Base-by-base conservation (phyloP, 768 basidiomycete genomes). In the Lentinula edodes region DNA sequence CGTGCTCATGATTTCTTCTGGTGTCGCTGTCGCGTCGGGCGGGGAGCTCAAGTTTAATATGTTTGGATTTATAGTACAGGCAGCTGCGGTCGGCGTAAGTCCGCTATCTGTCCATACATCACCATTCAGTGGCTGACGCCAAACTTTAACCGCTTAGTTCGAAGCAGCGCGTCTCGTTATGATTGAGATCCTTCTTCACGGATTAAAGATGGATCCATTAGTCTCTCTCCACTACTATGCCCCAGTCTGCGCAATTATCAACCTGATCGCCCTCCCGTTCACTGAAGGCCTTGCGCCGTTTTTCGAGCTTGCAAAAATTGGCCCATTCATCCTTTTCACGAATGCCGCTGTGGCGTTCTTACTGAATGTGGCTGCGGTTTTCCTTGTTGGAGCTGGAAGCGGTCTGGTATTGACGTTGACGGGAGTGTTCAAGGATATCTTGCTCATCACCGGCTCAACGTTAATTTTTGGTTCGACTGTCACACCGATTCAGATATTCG, bases 171-270 rank as follows among this genome's bases (percentile, higher is more conserved):
- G 96, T 43, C 83, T 98, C 12, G 94, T 98, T 23, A 94, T 97
- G 86, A 98, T 98, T 63, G 91, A 98, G 72, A 85, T 95, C 57
- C 85, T 98, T 43, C 80, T 98, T 0, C 93, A 97, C 70, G 95
- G 95, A 41, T 77, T 97, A 69, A 97, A 97, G 77, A 98, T 98
- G 95, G 94, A 97, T 70, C 96, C 96, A 0, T 83, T 98, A 6
- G 91, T 94, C 20, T 97, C 95, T 6, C 75, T 98, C 56, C 92
- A 98, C 78, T 98, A 96, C 78, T 97, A 95, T 70, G 95, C 95
- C 9, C 95, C 95, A 13, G 92, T 98, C 56, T 98, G 96, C 72
- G 94, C 96, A 0, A 72, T 79, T 63, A 91, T 98, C 78, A 98
- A 97, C 73, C 82, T 93, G 23, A 71, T 84, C 58, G 79, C 96